Base-by-base conservation (phyloP, 169 alveolate genomes). In the Cryptosporidium sp. region DNA sequence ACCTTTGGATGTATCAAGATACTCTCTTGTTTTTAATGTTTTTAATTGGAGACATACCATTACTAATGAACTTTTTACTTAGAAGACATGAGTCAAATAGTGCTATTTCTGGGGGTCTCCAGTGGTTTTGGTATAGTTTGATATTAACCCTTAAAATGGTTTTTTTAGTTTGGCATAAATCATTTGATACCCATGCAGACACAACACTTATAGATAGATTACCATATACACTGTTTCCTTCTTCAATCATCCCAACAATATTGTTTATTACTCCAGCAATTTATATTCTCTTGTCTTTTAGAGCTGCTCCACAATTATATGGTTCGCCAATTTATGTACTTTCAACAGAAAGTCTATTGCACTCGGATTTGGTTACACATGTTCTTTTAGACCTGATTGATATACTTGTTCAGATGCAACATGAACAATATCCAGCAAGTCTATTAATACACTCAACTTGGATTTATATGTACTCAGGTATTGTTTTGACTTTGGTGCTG, bases 341-440 rank as follows among this genome's bases (percentile, higher is more conserved):
- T 59, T 67, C 92, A 62, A 70, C 92, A n/a, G 94, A 92, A 55
- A 61, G 89, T n/a, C 45, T 92, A 71, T 84, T 92, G 41, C 94
- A 84, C 55, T 85, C 93, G 7, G 94, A 92, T 48, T 71, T 80
- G 55, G 91, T 89, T 33, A 85, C 92, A 18, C 94, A 92, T 73
- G 94, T 92, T 3, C 84, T 84, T 1, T 50, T 92, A 31, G 94
- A 92, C 69, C 55, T 92, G 29, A 69, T 73, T 10, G 94, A 92
- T 33, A 74, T 68, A 23, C 73, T 65, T 12, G 91, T 92, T 18
- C 93, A 92, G 26, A 87, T 92, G 71, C 84, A 84, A 50, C 84
- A 84, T 75, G 84, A 80, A 33, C 70, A 74, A 51, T 70, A 73
- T 26, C 94, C 94, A 23, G 73, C 59, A 29, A 65, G 70, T 14